Evolutionary conservation across 305 asterid genomes (phyloP).

Genomic region (Fraxinus floribunda): DNA sequence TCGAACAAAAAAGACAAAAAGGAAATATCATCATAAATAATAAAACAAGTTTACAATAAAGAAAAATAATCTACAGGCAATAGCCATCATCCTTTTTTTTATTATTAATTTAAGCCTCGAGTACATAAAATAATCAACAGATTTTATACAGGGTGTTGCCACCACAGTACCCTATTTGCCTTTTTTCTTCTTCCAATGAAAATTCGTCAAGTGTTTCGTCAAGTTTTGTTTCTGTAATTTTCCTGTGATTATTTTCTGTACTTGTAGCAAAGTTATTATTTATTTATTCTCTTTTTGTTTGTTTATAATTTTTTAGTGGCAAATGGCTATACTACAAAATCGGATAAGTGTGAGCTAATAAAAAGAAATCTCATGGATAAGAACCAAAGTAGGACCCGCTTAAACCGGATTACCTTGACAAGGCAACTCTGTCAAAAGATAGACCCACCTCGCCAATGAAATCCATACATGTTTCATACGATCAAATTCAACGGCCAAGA

Average conservation of each 20-base stretch:
- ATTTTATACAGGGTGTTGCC: too few relatives aligned
- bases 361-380: constrained; percentile 38
- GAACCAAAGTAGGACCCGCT: constrained; percentile 29
- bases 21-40: too few relatives aligned
- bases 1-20: too few relatives aligned
- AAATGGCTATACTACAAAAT: constrained; percentile 25
- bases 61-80: neutral
- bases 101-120: neutral
- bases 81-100: neutral
- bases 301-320: neutral
- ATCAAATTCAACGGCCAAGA: constrained; percentile 8
- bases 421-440: neutral
- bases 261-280: neutral
- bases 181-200: too few relatives aligned
- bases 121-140: too few relatives aligned
- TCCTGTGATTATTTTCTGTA: too few relatives aligned
- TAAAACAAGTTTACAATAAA: too few relatives aligned
- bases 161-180: too few relatives aligned
- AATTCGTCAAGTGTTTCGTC: too few relatives aligned
- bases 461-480: constrained; percentile 25
- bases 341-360: constrained; percentile 36
- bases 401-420: constrained; percentile 29
- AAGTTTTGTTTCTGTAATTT: too few relatives aligned
- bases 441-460: neutral
- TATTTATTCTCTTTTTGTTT: neutral